These are phyloP conservation scores for Cystofilobasidium macerans DNA, from an alignment of 768 basidiomycete genomes.

Conservation along the genomic window DNA sequence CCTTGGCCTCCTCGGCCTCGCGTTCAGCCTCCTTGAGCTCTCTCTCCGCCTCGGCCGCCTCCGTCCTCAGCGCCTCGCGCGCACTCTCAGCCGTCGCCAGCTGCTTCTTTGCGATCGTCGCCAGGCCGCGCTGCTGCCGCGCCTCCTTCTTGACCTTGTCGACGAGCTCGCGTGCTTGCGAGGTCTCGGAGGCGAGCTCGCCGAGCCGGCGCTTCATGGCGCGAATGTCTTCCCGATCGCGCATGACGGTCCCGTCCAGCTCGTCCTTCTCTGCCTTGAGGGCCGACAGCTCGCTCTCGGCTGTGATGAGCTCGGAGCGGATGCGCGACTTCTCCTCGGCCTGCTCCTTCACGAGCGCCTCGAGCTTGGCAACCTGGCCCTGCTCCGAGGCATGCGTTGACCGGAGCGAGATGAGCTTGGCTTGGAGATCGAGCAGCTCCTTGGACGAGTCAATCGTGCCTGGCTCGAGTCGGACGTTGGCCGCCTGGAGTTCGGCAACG, in stretches of 20 bases:
- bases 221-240: slow-evolving; percentile 89
- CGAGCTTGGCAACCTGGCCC: slow-evolving; percentile 54
- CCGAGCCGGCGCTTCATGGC: slow-evolving; percentile 74
- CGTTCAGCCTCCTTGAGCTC: slow-evolving; percentile 21
- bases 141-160: slow-evolving; percentile 89
- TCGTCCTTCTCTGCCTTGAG: slow-evolving; percentile 81
- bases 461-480: slow-evolving; percentile 35
- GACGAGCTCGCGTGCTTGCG: slow-evolving; percentile 56
- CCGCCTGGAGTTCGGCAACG: slow-evolving; percentile 27
- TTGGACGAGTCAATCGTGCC: slow-evolving; percentile 43
- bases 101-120: slow-evolving; percentile 92
- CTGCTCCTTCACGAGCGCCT: slow-evolving; percentile 56
- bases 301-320: slow-evolving; percentile 66
- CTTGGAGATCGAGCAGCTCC: slow-evolving; percentile 77
- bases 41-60: slow-evolving; percentile 52
- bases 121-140: slow-evolving; percentile 87
- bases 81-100: slow-evolving; percentile 70
- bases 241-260: slow-evolving; percentile 68
- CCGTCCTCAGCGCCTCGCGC: slow-evolving; percentile 56
- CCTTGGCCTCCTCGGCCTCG: slow-evolving; percentile 42
- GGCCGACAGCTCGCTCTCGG: slow-evolving; percentile 85
- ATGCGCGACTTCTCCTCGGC: slow-evolving; percentile 58
- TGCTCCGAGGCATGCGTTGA: slow-evolving; percentile 35
- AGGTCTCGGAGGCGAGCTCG: slow-evolving; percentile 63
- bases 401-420: slow-evolving; percentile 65